Conservation (phyloP, 2,329 filamentous ascomycete genomes). For the Sodiomyces alkalinus region DNA sequence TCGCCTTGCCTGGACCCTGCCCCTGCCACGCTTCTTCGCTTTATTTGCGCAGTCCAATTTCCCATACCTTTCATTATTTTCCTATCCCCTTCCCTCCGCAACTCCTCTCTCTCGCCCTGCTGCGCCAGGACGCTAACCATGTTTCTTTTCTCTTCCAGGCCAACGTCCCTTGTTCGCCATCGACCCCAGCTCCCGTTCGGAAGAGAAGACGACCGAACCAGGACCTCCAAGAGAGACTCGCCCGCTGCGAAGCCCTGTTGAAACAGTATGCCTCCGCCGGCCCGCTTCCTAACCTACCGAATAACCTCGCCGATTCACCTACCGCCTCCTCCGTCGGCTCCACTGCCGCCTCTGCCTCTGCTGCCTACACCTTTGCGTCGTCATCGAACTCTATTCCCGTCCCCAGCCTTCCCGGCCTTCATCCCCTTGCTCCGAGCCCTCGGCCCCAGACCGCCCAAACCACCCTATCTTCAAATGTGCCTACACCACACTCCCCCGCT, state of each 20-base stretch:
- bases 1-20: too few relatives aligned
- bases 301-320: constrained; percentile 8
- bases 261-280: constrained; percentile 34
- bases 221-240: constrained; percentile 44
- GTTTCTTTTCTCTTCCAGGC: too few relatives aligned
- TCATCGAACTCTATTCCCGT: constrained; percentile 2
- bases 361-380: constrained; percentile 1
- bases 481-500: constrained; percentile 7
- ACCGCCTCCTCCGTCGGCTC: constrained; percentile 4
- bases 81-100: background rate
- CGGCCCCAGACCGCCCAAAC: constrained; percentile 7
- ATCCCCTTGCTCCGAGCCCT: constrained; percentile 4
- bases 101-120: background rate
- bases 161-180: constrained; percentile 43
- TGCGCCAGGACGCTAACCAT: constrained; percentile 3
- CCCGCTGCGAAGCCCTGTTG: constrained; percentile 41
- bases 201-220: constrained; percentile 45
- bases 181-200: constrained; percentile 42
- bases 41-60: too few relatives aligned
- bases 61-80: too few relatives aligned
- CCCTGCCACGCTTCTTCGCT: too few relatives aligned
- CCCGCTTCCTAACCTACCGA: background rate
- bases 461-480: too few relatives aligned
- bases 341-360: background rate
- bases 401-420: constrained; percentile 5